phyloP scores from a whole-genome alignment of 306 rosid genomes.

The Dicorynia guianensis region DNA sequence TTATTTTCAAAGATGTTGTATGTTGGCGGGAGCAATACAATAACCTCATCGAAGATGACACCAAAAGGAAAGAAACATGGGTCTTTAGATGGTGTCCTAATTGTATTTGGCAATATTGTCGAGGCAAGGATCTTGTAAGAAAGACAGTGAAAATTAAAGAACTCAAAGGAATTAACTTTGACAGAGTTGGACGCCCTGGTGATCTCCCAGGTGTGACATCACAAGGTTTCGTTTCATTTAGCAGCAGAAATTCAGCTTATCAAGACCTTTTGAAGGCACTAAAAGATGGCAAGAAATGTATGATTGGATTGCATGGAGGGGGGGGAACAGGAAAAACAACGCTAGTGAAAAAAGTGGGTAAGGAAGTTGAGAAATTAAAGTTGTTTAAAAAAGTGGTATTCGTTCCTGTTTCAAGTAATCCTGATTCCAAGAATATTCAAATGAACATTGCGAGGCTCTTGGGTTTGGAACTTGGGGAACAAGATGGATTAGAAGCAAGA shows the following conservation, averaged over 20 bases:
- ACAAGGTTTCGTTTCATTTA: background rate
- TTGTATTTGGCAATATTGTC: background rate
- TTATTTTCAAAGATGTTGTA: too few species aligned
- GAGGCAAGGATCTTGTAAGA: background rate
- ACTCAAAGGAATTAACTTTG: background rate
- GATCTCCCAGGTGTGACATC: background rate
- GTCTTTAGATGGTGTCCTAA: background rate
- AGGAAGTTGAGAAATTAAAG: background rate
- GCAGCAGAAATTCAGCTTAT: background rate
- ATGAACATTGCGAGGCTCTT: background rate
- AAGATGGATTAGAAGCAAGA: background rate
- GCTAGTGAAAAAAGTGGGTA: background rate
- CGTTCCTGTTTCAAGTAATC: background rate
- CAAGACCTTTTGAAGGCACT: background rate
- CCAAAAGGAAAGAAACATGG: background rate
- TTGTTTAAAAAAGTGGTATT: background rate
- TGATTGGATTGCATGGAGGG: background rate
- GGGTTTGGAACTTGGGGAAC: rapidly evolving
- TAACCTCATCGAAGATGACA: background rate
- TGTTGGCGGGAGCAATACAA: too few species aligned
- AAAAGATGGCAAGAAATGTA: background rate
- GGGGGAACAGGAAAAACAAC: background rate
- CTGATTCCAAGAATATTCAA: background rate
- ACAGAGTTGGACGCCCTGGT: too few species aligned
- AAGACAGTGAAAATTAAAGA: background rate